Evolutionary conservation across 768 basidiomycete genomes (phyloP).

Genomic region (Pleurotus platypus): DNA sequence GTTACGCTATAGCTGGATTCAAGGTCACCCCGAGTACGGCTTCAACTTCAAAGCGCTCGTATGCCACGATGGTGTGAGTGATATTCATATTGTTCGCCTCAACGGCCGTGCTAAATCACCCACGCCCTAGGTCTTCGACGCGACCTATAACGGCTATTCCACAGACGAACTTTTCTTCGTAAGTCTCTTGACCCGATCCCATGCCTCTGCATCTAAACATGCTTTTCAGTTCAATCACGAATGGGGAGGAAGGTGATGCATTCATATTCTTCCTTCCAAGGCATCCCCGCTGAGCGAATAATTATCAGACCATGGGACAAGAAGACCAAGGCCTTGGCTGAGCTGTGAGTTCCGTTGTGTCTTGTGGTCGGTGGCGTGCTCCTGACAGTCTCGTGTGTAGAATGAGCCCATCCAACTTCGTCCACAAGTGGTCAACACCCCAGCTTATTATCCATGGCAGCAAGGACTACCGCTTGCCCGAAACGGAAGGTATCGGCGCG

Average conservation of each 20-base stretch:
- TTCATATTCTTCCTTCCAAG: no score
- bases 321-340: slow-evolving; percentile 46
- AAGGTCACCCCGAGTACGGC: slow-evolving; percentile 85
- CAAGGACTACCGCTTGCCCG: slow-evolving; percentile 85
- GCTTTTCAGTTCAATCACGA: slow-evolving; percentile 73
- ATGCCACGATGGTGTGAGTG: slow-evolving; percentile 82
- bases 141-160: slow-evolving; percentile 75
- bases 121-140: slow-evolving; percentile 61
- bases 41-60: slow-evolving; percentile 91
- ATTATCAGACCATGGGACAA: slow-evolving; percentile 77
- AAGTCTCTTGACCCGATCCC: slow-evolving; percentile 20
- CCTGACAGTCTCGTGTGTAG: slow-evolving; percentile 25
- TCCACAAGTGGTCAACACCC: slow-evolving; percentile 83
- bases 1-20: slow-evolving; percentile 71
- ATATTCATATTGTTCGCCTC: neutral
- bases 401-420: slow-evolving; percentile 79
- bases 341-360: slow-evolving; percentile 41
- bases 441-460: slow-evolving; percentile 83
- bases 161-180: slow-evolving; percentile 94
- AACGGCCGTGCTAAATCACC: neutral
- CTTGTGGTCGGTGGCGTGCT: neutral
- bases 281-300: no score
- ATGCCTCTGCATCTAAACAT: neutral
- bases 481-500: slow-evolving; percentile 77
- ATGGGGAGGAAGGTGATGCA: slow-evolving; percentile 60